These are phyloP conservation scores for Fusarium duplospermum DNA, from an alignment of 2,329 filamentous ascomycete genomes.

Conservation along the genomic window DNA sequence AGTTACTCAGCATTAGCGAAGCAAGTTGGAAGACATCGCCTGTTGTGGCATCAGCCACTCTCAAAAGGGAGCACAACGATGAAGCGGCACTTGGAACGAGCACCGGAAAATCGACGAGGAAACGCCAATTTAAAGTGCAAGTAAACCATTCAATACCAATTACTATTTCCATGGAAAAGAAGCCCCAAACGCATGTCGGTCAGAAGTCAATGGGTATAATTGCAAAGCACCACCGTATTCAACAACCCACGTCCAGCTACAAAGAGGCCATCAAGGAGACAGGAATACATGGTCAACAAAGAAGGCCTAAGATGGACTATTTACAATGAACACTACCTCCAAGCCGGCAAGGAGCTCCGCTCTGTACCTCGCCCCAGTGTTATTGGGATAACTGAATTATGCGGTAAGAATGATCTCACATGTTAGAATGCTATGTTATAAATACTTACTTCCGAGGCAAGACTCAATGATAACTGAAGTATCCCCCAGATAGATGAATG, in stretches of 20 bases:
- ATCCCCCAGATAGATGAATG: too few relatives aligned
- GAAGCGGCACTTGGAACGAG: neutral
- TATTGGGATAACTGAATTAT: too few relatives aligned
- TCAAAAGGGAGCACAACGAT: neutral
- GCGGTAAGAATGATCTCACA: too few relatives aligned
- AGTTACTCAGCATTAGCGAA: neutral
- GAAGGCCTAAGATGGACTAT: neutral
- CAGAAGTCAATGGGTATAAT: neutral
- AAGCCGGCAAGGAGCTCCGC: too few relatives aligned
- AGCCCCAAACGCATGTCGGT: neutral
- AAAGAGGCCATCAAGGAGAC: neutral
- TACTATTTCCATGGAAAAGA: neutral
- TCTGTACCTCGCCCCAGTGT: too few relatives aligned
- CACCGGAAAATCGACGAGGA: neutral
- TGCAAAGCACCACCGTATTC: neutral
- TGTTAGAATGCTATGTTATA: too few relatives aligned
- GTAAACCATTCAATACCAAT: neutral
- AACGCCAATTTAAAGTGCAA: neutral
- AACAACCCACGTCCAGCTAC: neutral
- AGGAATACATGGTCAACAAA: accelerated
- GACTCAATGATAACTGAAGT: too few relatives aligned
- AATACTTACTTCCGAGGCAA: too few relatives aligned
- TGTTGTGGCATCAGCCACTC: neutral
- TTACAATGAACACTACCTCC: neutral
- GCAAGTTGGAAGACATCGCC: neutral